Evolutionary conservation across 1,284 basidiomycete genomes (phyloP), one percentile per base, ranked within the genome.

Genomic region (Ceratobasidium sp.): DNA sequence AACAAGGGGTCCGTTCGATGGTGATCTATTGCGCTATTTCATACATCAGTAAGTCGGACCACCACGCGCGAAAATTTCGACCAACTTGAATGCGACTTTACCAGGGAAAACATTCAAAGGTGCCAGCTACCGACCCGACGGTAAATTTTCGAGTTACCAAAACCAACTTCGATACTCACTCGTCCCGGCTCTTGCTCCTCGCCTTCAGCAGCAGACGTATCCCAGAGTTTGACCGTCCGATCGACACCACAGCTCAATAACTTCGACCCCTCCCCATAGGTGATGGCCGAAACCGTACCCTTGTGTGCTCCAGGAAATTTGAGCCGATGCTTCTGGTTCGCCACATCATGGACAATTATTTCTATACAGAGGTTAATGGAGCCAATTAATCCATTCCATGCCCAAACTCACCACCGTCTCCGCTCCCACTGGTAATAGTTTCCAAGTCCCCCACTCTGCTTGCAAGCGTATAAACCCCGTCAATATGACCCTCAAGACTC

Each of bases 231-330:
- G 74, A 98, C 85, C 68, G 88, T 93, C 60, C 90, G 87, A 77
- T 99, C 97, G 3, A 94, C 89, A 57, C 96, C 94, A 79, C 94
- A 96, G 65, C 92, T 96, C 40, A 99, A 80, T 50, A 99, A 78
- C 54, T 89, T 84, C 62, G 89, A 84, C 38, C 84, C 79, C 64
- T 89, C 84, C 50, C 84, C 85, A 74, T 88, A 95, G 76, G 86
- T 91, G 35, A 96, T 78, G 1, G 93, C 95, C 10, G 94, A 91
- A 1, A 98, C 89, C 82, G 96, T 98, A 68, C 94, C 94, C 76
- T 92, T 89, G 79, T 99, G 97, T 0, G 95, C 96, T 55, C 87
- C 83, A 2, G 89, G 88, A 55, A 95, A 83, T 70, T 87, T 87
- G 69, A 90, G 79, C 17, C 91, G 76, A 55, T 89, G 86, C 54